phyloP scores from a whole-genome alignment of 2,329 filamentous ascomycete species.

The Colletotrichum incanum region DNA sequence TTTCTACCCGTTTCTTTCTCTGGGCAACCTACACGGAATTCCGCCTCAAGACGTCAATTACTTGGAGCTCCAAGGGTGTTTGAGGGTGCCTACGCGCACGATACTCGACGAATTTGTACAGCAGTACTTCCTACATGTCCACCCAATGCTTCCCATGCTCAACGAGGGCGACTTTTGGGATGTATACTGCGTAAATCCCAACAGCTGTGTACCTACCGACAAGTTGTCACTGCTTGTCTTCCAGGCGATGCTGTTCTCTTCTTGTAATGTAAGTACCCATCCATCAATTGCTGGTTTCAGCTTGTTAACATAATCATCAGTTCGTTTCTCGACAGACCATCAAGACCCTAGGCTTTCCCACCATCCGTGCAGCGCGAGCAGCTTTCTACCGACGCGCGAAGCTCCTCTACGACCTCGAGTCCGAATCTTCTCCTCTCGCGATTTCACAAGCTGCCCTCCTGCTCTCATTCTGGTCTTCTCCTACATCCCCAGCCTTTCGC shows the following conservation, averaged over 20 bases:
- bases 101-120: constrained; percentile 64
- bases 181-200: constrained; percentile 53
- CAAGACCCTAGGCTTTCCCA: constrained; percentile 59
- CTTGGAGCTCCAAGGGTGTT: constrained; percentile 62
- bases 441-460: constrained; percentile 60
- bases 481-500: constrained; percentile 48
- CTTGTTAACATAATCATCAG: constrained; percentile 37
- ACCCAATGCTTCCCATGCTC: constrained; percentile 60
- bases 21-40: constrained; percentile 54
- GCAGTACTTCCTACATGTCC: constrained; percentile 65
- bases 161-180: constrained; percentile 64
- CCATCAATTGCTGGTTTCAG: constrained; percentile 8
- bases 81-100: constrained; percentile 59
- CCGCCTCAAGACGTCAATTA: constrained; percentile 64
- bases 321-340: constrained; percentile 58
- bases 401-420: constrained; percentile 62
- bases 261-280: constrained; percentile 54
- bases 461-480: constrained; percentile 60
- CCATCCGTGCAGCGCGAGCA: constrained; percentile 60
- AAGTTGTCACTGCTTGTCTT: constrained; percentile 62
- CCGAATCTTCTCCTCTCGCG: constrained; percentile 58
- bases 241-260: constrained; percentile 62
- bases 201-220: constrained; percentile 43
- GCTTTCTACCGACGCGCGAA: constrained; percentile 58
- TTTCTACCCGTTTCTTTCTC: constrained; percentile 60